Evolutionary conservation across 2,329 filamentous ascomycete genomes (phyloP).

Genomic region (Purpureocillium lavendulum): DNA sequence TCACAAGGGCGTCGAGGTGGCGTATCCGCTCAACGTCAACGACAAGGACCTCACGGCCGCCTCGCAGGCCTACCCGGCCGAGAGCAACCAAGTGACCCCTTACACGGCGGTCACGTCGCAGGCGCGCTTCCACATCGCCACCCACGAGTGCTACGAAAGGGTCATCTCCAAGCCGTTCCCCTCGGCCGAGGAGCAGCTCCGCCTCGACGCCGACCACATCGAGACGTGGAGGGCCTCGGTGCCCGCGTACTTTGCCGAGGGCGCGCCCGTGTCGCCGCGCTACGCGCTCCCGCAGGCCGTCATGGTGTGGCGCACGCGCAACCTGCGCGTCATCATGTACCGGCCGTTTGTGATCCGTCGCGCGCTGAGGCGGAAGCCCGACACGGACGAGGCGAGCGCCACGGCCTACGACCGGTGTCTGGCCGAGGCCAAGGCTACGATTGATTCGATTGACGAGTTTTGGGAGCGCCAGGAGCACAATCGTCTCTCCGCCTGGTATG

Average conservation of each 20-base stretch:
- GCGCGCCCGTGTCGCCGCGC: constrained; percentile 20
- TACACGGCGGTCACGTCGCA: constrained; percentile 35
- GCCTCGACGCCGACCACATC: constrained; percentile 28
- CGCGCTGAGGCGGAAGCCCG: constrained; percentile 13
- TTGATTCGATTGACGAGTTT: constrained; percentile 27
- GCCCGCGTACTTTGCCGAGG: constrained; percentile 26
- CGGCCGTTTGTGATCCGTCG: constrained; percentile 34
- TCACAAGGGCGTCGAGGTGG: constrained; percentile 31
- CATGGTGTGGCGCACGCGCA: constrained; percentile 33
- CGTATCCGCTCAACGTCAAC: constrained; percentile 33
- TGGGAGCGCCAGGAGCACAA: constrained; percentile 28
- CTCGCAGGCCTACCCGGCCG: constrained; percentile 21
- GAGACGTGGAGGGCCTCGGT: constrained; percentile 26
- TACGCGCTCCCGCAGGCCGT: constrained; percentile 31
- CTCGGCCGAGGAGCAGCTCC: constrained; percentile 28
- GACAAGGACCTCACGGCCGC: constrained; percentile 29
- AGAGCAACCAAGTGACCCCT: constrained; percentile 29
- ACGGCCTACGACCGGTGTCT: constrained; percentile 24
- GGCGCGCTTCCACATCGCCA: constrained; percentile 34
- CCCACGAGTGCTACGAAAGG: constrained; percentile 33
- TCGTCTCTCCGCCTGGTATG: constrained; percentile 34
- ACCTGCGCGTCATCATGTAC: constrained; percentile 39
- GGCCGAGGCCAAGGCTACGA: constrained; percentile 29
- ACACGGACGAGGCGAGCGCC: constrained; percentile 10
- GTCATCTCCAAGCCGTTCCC: constrained; percentile 36